A percentile compares a stretch with the other conserved stretches of the same genome.
Conservation (phyloP, 352 stramenopile genomes). For the Globisporangium spinosum region DNA sequence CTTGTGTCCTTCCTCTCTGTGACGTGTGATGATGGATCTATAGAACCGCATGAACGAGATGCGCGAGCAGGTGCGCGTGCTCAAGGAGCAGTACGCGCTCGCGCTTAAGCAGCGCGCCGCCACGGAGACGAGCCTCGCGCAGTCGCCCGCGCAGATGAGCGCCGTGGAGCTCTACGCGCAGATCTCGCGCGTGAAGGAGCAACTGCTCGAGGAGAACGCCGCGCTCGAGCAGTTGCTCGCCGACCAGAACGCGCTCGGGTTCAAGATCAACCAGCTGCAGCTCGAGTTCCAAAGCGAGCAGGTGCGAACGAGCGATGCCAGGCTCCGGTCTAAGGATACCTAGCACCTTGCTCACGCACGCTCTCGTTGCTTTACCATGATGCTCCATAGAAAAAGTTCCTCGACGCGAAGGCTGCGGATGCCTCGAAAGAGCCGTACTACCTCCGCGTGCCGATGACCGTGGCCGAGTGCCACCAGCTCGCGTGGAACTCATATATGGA, state of each 20-base stretch:
- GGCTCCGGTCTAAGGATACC: neutral
- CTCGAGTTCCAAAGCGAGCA: slow-evolving; percentile 29
- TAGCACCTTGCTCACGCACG: neutral
- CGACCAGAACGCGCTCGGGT: slow-evolving; percentile 39
- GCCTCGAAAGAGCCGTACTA: slow-evolving; percentile 9
- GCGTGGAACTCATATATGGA: slow-evolving; percentile 33
- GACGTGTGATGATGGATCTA: neutral
- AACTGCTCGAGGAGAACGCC: slow-evolving; percentile 47
- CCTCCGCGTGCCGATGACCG: slow-evolving; percentile 27
- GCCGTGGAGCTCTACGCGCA: slow-evolving; percentile 42
- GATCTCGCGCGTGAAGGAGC: slow-evolving; percentile 45
- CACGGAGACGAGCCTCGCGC: neutral
- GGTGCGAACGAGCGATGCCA: neutral
- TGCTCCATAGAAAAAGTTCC: neutral
- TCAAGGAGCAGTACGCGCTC: slow-evolving; percentile 10
- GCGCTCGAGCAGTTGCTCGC: slow-evolving; percentile 38
- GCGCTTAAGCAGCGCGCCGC: neutral
- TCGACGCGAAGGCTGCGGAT: neutral
- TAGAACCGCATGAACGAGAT: slow-evolving; percentile 9
- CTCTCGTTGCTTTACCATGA: neutral
- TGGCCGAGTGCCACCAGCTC: slow-evolving; percentile 42
- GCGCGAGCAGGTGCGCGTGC: slow-evolving; percentile 8
- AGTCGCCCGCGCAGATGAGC: neutral
- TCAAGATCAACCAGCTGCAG: slow-evolving; percentile 34
- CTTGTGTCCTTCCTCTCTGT: neutral